Conservation (phyloP, 768 basidiomycete species). For the Glaciozyma antarctica region DNA sequence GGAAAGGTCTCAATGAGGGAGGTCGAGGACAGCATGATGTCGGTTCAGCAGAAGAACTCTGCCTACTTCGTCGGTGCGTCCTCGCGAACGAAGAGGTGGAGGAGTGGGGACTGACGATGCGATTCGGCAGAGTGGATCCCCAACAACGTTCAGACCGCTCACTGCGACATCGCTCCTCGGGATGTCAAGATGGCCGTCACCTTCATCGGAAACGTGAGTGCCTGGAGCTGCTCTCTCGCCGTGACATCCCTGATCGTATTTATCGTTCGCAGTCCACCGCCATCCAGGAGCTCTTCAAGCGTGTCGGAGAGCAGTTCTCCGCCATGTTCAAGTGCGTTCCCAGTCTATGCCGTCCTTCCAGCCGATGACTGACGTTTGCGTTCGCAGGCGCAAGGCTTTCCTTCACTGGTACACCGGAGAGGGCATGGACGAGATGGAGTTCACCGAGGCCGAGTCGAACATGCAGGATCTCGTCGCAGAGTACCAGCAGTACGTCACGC, state of each 20-base stretch:
- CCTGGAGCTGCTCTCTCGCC: slow-evolving; percentile 50
- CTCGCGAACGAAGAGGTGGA: background rate
- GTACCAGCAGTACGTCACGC: slow-evolving; percentile 34
- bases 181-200: slow-evolving; percentile 56
- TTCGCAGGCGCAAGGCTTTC: slow-evolving; percentile 49
- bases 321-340: slow-evolving; percentile 56
- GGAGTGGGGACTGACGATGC: background rate
- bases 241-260: slow-evolving; percentile 91
- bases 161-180: slow-evolving; percentile 95
- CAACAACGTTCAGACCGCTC: slow-evolving; percentile 95
- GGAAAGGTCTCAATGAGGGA: slow-evolving; percentile 87
- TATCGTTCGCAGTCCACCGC: slow-evolving; percentile 70
- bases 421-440: slow-evolving; percentile 70
- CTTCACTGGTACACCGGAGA: slow-evolving; percentile 75
- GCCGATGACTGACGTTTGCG: too few relatives aligned
- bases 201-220: slow-evolving; percentile 81
- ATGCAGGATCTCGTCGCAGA: slow-evolving; percentile 30
- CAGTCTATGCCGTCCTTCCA: too few relatives aligned
- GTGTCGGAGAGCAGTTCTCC: slow-evolving; percentile 96
- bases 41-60: slow-evolving; percentile 81
- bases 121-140: slow-evolving; percentile 47
- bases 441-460: slow-evolving; percentile 31
- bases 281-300: slow-evolving; percentile 98
- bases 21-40: slow-evolving; percentile 98
- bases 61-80: slow-evolving; percentile 76